Conservation (phyloP, 1,284 basidiomycete genomes). For the Heliocybe sulcata region DNA sequence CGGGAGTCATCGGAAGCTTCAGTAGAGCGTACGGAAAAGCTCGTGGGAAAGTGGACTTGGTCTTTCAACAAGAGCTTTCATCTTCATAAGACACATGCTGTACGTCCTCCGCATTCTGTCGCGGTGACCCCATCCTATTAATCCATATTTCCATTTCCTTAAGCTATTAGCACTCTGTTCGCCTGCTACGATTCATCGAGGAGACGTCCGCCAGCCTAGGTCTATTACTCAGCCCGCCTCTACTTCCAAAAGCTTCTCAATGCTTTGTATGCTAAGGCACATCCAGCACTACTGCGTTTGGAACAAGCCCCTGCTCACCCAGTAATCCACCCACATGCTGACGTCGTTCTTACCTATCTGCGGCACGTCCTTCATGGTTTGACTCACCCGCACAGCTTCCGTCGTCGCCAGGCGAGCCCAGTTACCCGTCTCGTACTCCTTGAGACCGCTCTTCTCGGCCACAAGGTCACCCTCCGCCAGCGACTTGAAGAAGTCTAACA, state of each 20-base stretch:
- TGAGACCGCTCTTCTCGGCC: not conserved
- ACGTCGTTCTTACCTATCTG: conserved; percentile 9
- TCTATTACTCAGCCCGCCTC: no score
- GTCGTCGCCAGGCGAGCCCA: conserved; percentile 8
- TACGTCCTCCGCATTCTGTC: not conserved
- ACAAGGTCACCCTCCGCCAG: not conserved
- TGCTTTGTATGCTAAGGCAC: not conserved
- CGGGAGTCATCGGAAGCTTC: not conserved
- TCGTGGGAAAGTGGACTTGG: not conserved
- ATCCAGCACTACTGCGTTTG: not conserved
- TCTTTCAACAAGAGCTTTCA: not conserved
- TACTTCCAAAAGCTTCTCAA: not conserved
- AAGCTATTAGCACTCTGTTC: no score
- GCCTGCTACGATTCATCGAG: no score
- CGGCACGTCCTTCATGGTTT: conserved; percentile 6
- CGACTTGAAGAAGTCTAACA: conserved; percentile 10
- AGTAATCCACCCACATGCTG: conserved; percentile 11
- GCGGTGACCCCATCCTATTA: not conserved
- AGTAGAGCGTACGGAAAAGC: not conserved
- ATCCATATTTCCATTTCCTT: no score
- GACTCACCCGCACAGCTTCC: conserved; percentile 6
- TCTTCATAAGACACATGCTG: not conserved
- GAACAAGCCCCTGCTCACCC: conserved; percentile 9
- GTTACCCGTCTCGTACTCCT: conserved; percentile 9
- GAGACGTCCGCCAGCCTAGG: no score